Base-by-base conservation (phyloP, 164 flowering plant species). In the Magnolia sinica region DNA sequence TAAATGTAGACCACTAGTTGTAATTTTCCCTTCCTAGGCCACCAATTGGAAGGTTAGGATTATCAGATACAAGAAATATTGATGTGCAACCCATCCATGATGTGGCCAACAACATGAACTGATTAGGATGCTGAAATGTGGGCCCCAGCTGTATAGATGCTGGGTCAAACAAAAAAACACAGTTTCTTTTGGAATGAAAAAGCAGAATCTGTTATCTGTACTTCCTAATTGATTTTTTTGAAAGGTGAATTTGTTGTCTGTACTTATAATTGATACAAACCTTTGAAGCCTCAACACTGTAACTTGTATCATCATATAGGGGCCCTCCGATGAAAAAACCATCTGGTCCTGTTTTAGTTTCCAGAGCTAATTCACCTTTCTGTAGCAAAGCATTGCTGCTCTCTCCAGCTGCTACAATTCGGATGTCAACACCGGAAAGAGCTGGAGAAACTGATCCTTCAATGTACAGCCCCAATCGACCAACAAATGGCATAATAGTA, bases 371-470 rank as follows among this genome's bases (percentile, higher is more conserved):
- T 70, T 89, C 95, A 81, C 89, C 95, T 81, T 82, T 88, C 84
- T 76, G 86, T 24, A 94, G 82, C 16, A 72, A 77, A 79, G 92
- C 80, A 81, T 84, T 84, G 50, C 58, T 71, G 80, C 96, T 90
- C 74, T 90, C 91, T 65, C 84, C 88, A 58, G 86, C 83, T 70
- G 98, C 95, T 78, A 88, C 24, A 67, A 93, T 79, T 82, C 83
- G 87, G 77, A 94, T 82, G 75, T 83, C 51, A 68, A 96, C 98
- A 80, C 86, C 96, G 77, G 92, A 80, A 80, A 92, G 84, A 67
- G 99, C 89, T 24, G 99, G 98, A 51, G 95, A 86, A 81, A 94
- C 96, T 71, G 98, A 90, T 76, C 99, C 99, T 83, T 91, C 88
- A 76, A 93, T 85, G 76, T 96, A 94, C 65, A 91, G 78, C 16